These are phyloP conservation scores for Paecilomyces variotii DNA, from an alignment of 2,329 filamentous ascomycete species.

Conservation along the genomic window DNA sequence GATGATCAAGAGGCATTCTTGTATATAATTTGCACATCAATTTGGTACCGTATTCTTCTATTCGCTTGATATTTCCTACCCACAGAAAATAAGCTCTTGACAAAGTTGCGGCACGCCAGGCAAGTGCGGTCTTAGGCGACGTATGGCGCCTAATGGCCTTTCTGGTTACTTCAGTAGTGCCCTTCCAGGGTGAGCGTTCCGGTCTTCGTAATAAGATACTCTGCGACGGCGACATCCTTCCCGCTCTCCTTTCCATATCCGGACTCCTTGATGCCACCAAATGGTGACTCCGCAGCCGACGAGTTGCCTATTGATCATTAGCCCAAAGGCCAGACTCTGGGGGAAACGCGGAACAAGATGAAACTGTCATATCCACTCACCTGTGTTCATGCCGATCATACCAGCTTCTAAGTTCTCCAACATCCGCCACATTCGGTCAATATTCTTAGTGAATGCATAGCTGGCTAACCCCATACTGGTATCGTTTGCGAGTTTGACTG, in stretches of 20 bases:
- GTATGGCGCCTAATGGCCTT: background rate
- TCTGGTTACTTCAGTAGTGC: constrained; percentile 1
- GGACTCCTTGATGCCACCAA: constrained; percentile 60
- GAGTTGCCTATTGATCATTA: constrained; percentile 41
- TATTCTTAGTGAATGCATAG: constrained; percentile 61
- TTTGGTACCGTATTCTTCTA: background rate
- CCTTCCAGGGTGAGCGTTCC: constrained; percentile 34
- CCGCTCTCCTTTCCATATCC: constrained; percentile 62
- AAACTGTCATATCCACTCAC: constrained; percentile 22
- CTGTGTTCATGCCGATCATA: constrained; percentile 61
- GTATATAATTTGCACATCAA: background rate
- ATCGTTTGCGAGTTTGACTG: constrained; percentile 51
- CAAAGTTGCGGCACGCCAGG: background rate
- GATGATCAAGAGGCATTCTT: background rate
- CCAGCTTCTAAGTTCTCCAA: constrained; percentile 61
- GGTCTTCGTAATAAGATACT: constrained; percentile 38
- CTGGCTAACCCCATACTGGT: constrained; percentile 59
- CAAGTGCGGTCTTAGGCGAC: background rate
- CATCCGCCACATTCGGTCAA: constrained; percentile 58
- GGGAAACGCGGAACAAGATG: background rate
- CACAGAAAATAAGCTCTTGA: background rate
- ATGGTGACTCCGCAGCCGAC: constrained; percentile 59
- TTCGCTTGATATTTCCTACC: background rate
- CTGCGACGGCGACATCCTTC: constrained; percentile 24
- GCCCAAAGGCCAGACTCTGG: background rate